These are phyloP conservation scores for Globisporangium camurandrum DNA, from an alignment of 352 stramenopile species.

Conservation along the genomic window DNA sequence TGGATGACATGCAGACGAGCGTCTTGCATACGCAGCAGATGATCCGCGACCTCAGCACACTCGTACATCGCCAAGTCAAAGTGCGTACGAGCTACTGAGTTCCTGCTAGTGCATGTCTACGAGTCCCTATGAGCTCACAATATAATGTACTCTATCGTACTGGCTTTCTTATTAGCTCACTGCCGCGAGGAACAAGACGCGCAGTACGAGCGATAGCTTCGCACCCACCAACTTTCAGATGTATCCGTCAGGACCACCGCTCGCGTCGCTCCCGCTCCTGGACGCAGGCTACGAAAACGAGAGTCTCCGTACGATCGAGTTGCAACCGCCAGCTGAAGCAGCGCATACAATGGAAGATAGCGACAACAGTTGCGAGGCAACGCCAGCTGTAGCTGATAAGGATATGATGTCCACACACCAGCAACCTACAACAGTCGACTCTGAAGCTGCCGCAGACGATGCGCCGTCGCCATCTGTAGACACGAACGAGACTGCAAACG, in stretches of 20 bases:
- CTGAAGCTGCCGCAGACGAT: no score
- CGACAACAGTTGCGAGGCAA: no score
- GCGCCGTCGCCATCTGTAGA: no score
- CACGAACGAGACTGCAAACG: conserved; percentile 3
- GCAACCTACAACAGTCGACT: no score
- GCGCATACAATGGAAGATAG: not conserved
- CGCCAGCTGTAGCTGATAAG: no score
- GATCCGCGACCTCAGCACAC: conserved; percentile 35
- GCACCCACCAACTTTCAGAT: conserved; percentile 15
- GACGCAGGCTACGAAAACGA: not conserved
- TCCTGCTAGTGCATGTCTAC: not conserved
- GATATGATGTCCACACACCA: no score
- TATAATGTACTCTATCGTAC: not conserved
- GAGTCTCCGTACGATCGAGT: not conserved
- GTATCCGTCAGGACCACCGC: not conserved
- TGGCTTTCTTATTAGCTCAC: conserved; percentile 13
- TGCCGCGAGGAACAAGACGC: conserved; percentile 20
- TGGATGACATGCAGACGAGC: conserved; percentile 34
- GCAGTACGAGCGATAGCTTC: conserved; percentile 26
- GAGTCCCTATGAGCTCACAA: not conserved
- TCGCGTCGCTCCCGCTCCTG: conserved; percentile 3
- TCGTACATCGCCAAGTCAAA: conserved; percentile 47
- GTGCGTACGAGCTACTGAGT: conserved; percentile 2
- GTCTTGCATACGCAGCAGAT: conserved; percentile 34
- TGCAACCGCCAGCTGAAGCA: no score